Evolutionary conservation across 179 eudicot species (phyloP).

Genomic region (Monotropa hypopitys): DNA sequence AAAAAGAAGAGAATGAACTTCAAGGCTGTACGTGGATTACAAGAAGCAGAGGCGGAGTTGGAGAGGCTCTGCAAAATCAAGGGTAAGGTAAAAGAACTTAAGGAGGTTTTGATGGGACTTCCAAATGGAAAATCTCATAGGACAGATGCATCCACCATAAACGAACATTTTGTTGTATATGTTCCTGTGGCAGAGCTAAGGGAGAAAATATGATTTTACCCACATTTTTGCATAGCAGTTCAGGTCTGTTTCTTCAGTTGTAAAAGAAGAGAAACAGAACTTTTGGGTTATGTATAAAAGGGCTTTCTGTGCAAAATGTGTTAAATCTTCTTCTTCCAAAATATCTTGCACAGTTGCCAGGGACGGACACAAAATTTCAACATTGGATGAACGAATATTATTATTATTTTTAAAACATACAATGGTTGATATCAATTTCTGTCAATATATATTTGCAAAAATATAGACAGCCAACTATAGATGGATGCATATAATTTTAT

Average conservation of each 20-base stretch:
- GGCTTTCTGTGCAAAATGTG: background rate
- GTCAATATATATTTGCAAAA: no score
- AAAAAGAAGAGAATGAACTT: constrained; percentile 16
- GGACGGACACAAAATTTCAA: background rate
- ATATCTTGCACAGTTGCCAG: background rate
- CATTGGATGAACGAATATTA: no score
- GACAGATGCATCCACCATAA: constrained; percentile 9
- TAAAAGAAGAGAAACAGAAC: background rate
- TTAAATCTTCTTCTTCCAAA: background rate
- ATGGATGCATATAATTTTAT: no score
- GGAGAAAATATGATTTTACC: constrained; percentile 39
- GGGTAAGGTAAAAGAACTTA: constrained; percentile 40
- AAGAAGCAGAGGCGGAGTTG: constrained; percentile 47
- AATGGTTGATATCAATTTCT: background rate
- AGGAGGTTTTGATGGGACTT: constrained; percentile 29
- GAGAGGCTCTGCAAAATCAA: constrained; percentile 49
- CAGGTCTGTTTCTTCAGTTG: constrained; percentile 5
- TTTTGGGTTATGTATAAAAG: background rate
- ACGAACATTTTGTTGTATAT: constrained; percentile 21
- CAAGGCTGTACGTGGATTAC: constrained; percentile 9
- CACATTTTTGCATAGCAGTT: background rate
- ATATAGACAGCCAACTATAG: no score
- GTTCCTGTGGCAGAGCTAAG: constrained; percentile 61
- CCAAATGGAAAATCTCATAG: constrained; percentile 15
- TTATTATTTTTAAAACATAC: no score